phyloP scores from a whole-genome alignment of 495 filamentous ascomycete species.

The Aspergillus olivimuriae region DNA sequence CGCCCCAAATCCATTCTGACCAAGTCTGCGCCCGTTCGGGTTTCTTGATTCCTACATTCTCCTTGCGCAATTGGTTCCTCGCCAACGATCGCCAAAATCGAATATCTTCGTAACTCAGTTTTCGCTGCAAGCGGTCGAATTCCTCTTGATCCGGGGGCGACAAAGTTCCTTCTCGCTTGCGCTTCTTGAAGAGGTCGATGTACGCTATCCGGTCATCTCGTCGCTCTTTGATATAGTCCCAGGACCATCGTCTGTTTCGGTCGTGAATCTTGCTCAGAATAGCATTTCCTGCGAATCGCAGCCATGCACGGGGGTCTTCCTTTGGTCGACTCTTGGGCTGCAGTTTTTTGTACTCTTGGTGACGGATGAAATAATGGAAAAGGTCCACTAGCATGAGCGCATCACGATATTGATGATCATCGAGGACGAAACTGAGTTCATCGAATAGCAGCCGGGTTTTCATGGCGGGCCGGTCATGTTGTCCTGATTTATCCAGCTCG shows the following conservation, averaged over 20 bases:
- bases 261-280: constrained; percentile 92
- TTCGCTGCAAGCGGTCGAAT: constrained; percentile 71
- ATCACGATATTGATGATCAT: constrained; percentile 96
- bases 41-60: constrained; percentile 78
- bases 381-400: constrained; percentile 95
- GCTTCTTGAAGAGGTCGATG: constrained; percentile 91
- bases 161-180: constrained; percentile 71
- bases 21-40: constrained; percentile 63
- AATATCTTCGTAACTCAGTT: constrained; percentile 89
- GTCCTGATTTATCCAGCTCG: constrained; percentile 87
- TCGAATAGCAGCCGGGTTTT: constrained; percentile 90
- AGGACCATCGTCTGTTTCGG: constrained; percentile 81
- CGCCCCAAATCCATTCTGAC: constrained; percentile 83
- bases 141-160: constrained; percentile 63
- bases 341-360: constrained; percentile 93
- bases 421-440: constrained; percentile 89
- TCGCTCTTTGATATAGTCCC: constrained; percentile 88
- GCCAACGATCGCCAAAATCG: constrained; percentile 95
- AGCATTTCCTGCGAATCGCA: constrained; percentile 81
- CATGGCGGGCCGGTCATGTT: constrained; percentile 72
- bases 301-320: constrained; percentile 87
- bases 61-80: constrained; percentile 88
- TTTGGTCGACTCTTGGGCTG: constrained; percentile 82
- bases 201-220: constrained; percentile 85
- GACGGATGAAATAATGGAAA: constrained; percentile 96